Conservation (phyloP, 2,329 filamentous ascomycete species). For the Phoma herbarum region DNA sequence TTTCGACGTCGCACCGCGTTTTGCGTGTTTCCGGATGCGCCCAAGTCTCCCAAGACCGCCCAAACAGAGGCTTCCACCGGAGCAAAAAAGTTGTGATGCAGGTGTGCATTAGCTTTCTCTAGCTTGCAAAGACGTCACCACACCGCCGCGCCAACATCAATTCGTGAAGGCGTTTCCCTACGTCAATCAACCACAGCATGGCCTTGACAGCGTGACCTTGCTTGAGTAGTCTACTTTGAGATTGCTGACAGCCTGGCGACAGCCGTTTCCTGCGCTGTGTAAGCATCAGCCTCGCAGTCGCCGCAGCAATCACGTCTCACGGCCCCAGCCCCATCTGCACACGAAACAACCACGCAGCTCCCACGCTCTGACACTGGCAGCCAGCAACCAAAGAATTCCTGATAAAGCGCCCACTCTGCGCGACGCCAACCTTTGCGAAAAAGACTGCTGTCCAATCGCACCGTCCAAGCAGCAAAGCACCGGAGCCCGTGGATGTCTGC, state of each 20-base stretch:
- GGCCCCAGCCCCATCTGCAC: constrained; percentile 19
- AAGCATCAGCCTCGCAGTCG: constrained; percentile 28
- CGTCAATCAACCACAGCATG: constrained; percentile 18
- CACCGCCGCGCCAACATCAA: constrained; percentile 23
- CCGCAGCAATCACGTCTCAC: constrained; percentile 34
- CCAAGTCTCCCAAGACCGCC: constrained; percentile 13
- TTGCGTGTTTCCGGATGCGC: constrained; percentile 14
- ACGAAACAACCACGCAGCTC: constrained; percentile 13
- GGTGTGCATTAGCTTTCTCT: constrained; percentile 26
- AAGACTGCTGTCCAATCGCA: constrained; percentile 23
- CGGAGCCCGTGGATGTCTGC: constrained; percentile 16
- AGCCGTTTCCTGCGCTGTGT: constrained; percentile 16
- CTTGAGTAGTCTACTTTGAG: not conserved
- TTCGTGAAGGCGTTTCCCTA: constrained; percentile 15
- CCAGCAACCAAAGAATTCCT: constrained; percentile 18
- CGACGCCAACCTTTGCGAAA: constrained; percentile 4
- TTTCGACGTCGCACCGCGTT: constrained; percentile 20
- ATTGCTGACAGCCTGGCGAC: constrained; percentile 3
- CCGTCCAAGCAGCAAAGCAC: constrained; percentile 1
- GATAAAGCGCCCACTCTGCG: constrained; percentile 11
- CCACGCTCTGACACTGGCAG: constrained; percentile 9
- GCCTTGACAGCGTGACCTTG: not conserved
- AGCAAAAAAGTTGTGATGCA: constrained; percentile 23
- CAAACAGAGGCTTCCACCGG: constrained; percentile 16
- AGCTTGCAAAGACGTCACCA: constrained; percentile 37